Evolutionary conservation across 179 eudicot species (phyloP).

Genomic region (Beta lomatogona): DNA sequence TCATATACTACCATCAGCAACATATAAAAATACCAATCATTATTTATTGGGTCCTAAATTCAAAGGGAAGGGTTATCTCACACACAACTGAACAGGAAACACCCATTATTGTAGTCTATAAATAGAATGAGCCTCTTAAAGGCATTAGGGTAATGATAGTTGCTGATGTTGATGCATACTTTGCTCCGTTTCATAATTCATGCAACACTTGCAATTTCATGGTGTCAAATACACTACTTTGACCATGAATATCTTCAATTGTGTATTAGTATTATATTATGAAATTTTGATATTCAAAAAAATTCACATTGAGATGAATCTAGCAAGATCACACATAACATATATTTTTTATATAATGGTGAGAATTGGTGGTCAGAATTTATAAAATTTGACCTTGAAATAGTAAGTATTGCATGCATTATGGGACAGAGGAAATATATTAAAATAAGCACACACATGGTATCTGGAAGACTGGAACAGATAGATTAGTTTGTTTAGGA

Average conservation of each 20-base stretch:
- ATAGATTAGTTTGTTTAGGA: not conserved
- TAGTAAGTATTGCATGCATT: no score
- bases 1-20: not conserved
- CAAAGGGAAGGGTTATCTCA: not conserved
- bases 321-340: no score
- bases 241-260: no score
- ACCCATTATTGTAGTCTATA: not conserved
- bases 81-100: not conserved
- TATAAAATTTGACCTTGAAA: no score
- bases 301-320: no score
- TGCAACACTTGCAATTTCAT: no score
- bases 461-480: not conserved
- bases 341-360: no score
- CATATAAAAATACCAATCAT: not conserved
- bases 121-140: not conserved
- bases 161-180: not conserved
- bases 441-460: not conserved
- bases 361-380: no score
- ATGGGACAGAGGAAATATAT: not conserved
- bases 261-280: no score
- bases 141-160: not conserved
- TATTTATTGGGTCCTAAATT: not conserved
- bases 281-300: no score
- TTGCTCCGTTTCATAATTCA: no score
- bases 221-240: no score